Evolutionary conservation across 1,284 basidiomycete genomes (phyloP).

Genomic region (Irpex sp.): DNA sequence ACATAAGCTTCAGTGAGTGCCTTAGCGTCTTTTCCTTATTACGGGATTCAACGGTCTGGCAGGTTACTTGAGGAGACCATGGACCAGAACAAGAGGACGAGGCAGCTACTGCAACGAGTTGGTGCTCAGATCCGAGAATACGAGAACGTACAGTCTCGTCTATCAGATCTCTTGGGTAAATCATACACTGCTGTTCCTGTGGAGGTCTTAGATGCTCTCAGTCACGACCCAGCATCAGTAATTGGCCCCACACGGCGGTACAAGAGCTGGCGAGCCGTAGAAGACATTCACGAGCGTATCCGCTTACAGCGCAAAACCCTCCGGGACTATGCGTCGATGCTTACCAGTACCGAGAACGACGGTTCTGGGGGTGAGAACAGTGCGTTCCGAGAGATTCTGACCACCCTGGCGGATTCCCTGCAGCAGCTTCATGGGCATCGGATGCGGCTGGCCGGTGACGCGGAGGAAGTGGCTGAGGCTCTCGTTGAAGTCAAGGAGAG

Average conservation of each 20-base stretch:
- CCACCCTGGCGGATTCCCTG: constrained; percentile 41
- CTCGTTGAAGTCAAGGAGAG: constrained; percentile 49
- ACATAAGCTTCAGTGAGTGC: constrained; percentile 52
- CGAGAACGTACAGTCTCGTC: constrained; percentile 49
- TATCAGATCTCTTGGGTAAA: constrained; percentile 45
- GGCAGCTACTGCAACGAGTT: constrained; percentile 62
- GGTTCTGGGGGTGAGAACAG: constrained; percentile 24
- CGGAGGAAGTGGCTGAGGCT: constrained; percentile 43
- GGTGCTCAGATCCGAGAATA: constrained; percentile 59
- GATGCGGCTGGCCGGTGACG: constrained; percentile 37
- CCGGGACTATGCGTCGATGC: constrained; percentile 32
- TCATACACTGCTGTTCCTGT: constrained; percentile 47
- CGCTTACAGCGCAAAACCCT: constrained; percentile 55
- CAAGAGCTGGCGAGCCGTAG: constrained; percentile 63
- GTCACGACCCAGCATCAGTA: constrained; percentile 71
- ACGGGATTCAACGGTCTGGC: neutral
- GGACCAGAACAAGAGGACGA: constrained; percentile 59
- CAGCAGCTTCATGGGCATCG: constrained; percentile 35
- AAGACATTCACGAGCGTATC: constrained; percentile 64
- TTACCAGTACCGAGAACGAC: constrained; percentile 10
- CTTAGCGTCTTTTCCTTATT: constrained; percentile 8
- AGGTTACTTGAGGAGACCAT: constrained; percentile 53
- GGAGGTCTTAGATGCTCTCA: constrained; percentile 67
- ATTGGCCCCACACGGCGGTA: constrained; percentile 54
- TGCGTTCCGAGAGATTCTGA: constrained; percentile 53